Evolutionary conservation across 148 eudicot genomes (phyloP), one percentile per base, ranked within the genome.

Genomic region (Rhododendron williamsianum): DNA sequence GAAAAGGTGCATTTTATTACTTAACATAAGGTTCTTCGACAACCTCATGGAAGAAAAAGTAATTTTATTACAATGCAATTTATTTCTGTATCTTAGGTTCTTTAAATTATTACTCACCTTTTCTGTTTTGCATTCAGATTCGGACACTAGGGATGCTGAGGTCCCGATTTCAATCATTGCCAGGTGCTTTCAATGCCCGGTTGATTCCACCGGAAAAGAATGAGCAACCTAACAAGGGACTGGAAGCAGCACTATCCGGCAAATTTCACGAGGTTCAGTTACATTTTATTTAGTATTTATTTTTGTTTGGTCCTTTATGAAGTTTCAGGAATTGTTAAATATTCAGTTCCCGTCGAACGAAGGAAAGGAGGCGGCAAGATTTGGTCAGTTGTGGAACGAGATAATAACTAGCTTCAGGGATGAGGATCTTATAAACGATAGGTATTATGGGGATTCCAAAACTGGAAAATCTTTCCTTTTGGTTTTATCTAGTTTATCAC

Each of bases 301-400:
- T 81, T 10, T 2, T 35, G 21, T 36, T 19, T 11, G 23, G 15
- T 4, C 15, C 78, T 86, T 86, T 16, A 21, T 60, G 25, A 16
- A 54, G 23, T 72, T 80, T 82, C 30, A 12, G 74, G 67, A 54
- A 65, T 84, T 71, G 18, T 56, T 90, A 60, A 35, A 49, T 35
- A 33, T 77, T 78, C 87, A 93, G 94, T 83, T 91, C 76, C 86
- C 84, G 6, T 88, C 91, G 51, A 87, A 83, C 84, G 89, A 89
- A 83, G 95, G 89, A 38, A 89, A 90, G 88, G 93, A 87, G 58
- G 90, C 91, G 5, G 95, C 93, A 54, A 91, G 90, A 89, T 93
- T 93, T 89, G 92, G 94, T 85, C 94, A 93, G 83, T 82, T 92
- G 84, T 93, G 95, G 95, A 93, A 93, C 87, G 83, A 89, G 86